A percentile compares a stretch with the other conserved stretches of the same genome.
phyloP scores from a whole-genome alignment of 139 green algal genomes.

The Chlorella vulgaris region DNA sequence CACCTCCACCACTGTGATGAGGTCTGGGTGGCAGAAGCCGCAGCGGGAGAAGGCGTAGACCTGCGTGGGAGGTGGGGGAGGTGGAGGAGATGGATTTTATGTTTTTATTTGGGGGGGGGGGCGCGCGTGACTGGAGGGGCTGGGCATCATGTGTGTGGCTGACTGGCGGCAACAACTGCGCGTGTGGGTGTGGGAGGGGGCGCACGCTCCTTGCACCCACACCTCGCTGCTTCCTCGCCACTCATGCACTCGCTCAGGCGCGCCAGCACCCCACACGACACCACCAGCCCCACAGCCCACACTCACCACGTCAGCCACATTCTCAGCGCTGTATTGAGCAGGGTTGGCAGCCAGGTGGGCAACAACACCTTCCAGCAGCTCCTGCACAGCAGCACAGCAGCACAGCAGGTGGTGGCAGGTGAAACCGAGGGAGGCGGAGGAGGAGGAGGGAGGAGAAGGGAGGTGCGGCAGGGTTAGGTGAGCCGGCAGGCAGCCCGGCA shows the following conservation, averaged over 20 bases:
- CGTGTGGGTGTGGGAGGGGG: too few relatives aligned
- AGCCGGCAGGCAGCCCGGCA: too few relatives aligned
- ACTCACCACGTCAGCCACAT: constrained; percentile 47
- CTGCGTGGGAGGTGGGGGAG: neutral
- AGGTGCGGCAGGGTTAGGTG: too few relatives aligned
- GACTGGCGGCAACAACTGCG: too few relatives aligned
- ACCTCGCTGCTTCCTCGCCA: neutral
- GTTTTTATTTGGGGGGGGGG: too few relatives aligned
- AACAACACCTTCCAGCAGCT: constrained; percentile 34
- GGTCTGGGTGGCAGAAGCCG: constrained; percentile 49
- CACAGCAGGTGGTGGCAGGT: neutral
- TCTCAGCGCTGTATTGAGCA: constrained; percentile 41
- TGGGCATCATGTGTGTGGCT: too few relatives aligned
- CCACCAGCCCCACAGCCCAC: neutral
- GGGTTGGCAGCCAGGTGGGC: constrained; percentile 23
- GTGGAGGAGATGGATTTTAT: too few relatives aligned
- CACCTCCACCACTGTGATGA: constrained; percentile 33
- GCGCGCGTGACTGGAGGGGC: too few relatives aligned
- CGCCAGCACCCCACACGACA: neutral
- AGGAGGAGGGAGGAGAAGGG: too few relatives aligned
- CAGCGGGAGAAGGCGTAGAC: constrained; percentile 42
- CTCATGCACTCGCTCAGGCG: too few relatives aligned
- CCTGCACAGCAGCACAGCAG: neutral
- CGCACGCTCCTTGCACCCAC: too few relatives aligned
- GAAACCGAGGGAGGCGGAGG: neutral